Percentiles rank a stretch among this genome's conserved stretches.
Conservation (phyloP, 176 grass and related monocot genomes). For the Aechmea fasciata region DNA sequence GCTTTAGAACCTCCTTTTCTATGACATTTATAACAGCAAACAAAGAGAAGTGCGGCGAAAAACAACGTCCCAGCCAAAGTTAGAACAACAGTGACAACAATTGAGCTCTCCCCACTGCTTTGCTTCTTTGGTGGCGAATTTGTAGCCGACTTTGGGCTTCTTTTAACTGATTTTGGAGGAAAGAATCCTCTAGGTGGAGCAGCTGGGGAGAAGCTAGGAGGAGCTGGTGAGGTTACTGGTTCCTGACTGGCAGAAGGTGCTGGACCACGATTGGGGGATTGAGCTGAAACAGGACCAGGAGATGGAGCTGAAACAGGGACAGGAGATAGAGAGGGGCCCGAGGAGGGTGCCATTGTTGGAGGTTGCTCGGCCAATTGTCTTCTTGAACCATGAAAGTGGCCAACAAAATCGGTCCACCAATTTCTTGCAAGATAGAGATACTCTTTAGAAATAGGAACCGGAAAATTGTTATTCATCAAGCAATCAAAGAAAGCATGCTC, state of each 20-base stretch:
- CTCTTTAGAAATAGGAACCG: constrained; percentile 4
- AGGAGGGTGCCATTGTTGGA: constrained; percentile 10
- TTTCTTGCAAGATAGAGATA: constrained; percentile 4
- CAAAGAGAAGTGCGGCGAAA: constrained; percentile 31
- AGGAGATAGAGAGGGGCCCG: constrained; percentile 14
- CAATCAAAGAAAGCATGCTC: constrained; percentile 28
- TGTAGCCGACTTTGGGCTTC: background rate
- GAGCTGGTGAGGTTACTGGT: constrained; percentile 11
- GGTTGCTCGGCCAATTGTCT: constrained; percentile 24
- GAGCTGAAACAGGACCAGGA: constrained; percentile 3
- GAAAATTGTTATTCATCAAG: constrained; percentile 42
- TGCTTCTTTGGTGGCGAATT: constrained; percentile 6
- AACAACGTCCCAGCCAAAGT: constrained; percentile 29
- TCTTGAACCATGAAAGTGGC: constrained; percentile 28
- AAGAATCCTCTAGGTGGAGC: background rate
- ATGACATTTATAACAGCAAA: constrained; percentile 34
- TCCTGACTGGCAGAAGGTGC: constrained; percentile 8
- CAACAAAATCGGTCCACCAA: constrained; percentile 33
- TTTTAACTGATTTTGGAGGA: background rate
- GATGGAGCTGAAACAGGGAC: constrained; percentile 16
- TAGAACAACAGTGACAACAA: constrained; percentile 19
- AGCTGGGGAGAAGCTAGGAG: constrained; percentile 12
- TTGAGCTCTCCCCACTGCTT: constrained; percentile 12
- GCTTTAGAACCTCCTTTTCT: constrained; percentile 22
- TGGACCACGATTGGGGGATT: constrained; percentile 15